These are phyloP conservation scores for Powellomyces hirtus DNA, from an alignment of 192 early-diverging fungal genomes.

Conservation along the genomic window DNA sequence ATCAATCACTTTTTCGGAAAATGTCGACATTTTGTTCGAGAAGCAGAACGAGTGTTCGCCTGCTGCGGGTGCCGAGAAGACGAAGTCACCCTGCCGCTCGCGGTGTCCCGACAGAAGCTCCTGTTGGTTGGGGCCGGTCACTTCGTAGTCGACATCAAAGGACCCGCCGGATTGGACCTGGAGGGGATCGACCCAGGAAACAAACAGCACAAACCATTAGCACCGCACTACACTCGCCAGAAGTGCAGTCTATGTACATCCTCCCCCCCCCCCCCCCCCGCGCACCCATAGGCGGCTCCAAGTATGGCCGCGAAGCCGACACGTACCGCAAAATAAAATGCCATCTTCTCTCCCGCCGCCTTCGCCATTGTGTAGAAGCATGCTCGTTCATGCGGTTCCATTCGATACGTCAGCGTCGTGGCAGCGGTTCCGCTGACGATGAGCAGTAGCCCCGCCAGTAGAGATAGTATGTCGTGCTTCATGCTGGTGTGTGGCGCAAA, in stretches of 20 bases:
- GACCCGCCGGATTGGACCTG: conserved; percentile 95
- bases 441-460: too few species aligned
- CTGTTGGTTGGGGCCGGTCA: conserved; percentile 70
- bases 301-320: too few species aligned
- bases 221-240: background rate
- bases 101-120: conserved; percentile 74
- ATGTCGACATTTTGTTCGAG: conserved; percentile 90
- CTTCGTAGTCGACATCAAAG: conserved; percentile 95
- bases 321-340: conserved; percentile 98
- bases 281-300: background rate
- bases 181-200: background rate
- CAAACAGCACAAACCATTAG: background rate
- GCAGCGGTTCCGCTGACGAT: too few species aligned
- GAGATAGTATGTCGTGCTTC: too few species aligned
- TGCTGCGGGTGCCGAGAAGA: conserved; percentile 77
- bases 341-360: conserved; percentile 82
- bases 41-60: conserved; percentile 99
- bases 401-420: conserved; percentile 76
- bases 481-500: too few species aligned
- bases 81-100: conserved; percentile 93
- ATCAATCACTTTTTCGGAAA: conserved; percentile 89
- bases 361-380: conserved; percentile 89
- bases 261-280: too few species aligned
- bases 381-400: conserved; percentile 84
- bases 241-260: background rate